Conservation (phyloP, 371 early-diverging fungal species). For the Mucor saturninus region DNA sequence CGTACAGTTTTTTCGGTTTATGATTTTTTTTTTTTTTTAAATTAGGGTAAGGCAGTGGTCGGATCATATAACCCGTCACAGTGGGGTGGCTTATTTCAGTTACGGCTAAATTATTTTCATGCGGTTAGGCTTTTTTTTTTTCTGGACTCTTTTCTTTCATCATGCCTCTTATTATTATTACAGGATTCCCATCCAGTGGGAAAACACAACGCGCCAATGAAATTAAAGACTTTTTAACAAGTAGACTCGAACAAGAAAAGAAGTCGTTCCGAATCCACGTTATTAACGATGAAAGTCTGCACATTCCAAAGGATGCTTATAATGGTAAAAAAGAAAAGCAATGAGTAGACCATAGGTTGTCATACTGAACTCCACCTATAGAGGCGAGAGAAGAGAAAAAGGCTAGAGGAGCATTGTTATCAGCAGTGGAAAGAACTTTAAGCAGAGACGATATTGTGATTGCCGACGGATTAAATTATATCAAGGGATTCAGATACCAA, state of each 20-base stretch:
- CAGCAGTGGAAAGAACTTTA: constrained; percentile 87
- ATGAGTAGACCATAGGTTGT: too few species aligned
- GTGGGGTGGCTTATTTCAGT: constrained; percentile 15
- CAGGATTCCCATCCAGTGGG: constrained; percentile 90
- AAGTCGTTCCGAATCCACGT: constrained; percentile 64
- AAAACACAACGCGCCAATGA: constrained; percentile 85
- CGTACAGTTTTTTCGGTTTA: background rate
- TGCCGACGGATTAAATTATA: constrained; percentile 93
- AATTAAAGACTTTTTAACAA: constrained; percentile 68
- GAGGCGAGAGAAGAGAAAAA: constrained; percentile 86
- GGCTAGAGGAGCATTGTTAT: constrained; percentile 86
- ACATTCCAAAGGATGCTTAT: constrained; percentile 69
- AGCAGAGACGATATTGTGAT: constrained; percentile 87
- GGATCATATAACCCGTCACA: constrained; percentile 1
- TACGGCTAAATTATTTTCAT: background rate
- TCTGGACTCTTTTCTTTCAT: constrained; percentile 1
- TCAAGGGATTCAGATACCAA: constrained; percentile 98
- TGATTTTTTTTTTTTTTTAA: constrained; percentile 5
- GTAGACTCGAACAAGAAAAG: constrained; percentile 54
- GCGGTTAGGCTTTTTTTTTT: background rate
- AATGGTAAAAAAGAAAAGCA: constrained; percentile 42
- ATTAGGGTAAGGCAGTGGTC: background rate
- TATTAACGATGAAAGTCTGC: constrained; percentile 80
- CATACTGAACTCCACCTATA: background rate
- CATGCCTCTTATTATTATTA: constrained; percentile 93